Base-by-base conservation (phyloP, 1,139 yeast species). In the Nadsonia commutata region DNA sequence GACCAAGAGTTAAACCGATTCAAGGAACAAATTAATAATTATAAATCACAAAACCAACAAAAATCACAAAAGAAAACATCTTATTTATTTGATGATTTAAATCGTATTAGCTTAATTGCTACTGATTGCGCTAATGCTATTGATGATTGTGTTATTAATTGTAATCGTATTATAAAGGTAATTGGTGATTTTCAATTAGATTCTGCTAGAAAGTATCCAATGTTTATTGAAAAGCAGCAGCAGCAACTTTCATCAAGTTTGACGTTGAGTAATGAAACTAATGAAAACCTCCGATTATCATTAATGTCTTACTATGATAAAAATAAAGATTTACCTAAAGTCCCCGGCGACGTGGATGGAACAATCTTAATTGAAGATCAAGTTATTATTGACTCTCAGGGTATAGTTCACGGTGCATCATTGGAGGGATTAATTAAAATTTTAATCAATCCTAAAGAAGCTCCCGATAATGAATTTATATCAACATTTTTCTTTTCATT, bases 401-500 rank as follows among this genome's bases (percentile, higher is more conserved):
- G 80, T 0, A 70, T 69, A 43, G 60, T 85, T 33, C 62, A 81
- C 39, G 95, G 94, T 3, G 88, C 88, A 1, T 79, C 95, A 0
- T 75, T 85, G 53, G 76, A 78, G 52, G 88, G 88, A 0, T 66
- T 85, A 46, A 76, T 86, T 2, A 74, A 70, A 53, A 67, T 83
- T 20, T 62, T 85, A 43, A 84, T 94, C 0, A 80, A 82, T 57
- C 94, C 83, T 56, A 48, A 63, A 7, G 62, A 62, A 21, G 68
- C 76, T 2, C 81, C 86, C 2, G 85, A 79, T 49, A 76, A 77
- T 45, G 76, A 79, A 52, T 76, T 81, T 50, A 70, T 76, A 3
- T 75, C 93, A 0, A 76, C 94, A 0, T 85, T 88, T 57, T 78
- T 86, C 63, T 68, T 85, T 44, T 80, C 90, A 39, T 88, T 83